Evolutionary conservation across 441 rosid species (phyloP).

Genomic region (Francoa sonchifolia): DNA sequence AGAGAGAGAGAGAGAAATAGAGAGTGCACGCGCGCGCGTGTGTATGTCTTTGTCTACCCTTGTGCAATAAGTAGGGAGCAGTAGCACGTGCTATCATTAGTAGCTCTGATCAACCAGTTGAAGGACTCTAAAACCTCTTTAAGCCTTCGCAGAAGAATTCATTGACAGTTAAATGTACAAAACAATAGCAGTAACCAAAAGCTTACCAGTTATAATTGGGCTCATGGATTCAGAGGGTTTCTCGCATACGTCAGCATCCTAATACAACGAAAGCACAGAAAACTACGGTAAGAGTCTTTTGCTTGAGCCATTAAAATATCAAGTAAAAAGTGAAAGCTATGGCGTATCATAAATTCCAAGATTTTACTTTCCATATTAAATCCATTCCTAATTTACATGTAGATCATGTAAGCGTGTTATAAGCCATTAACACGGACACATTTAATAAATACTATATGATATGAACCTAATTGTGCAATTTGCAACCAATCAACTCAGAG

Average conservation of each 20-base stretch:
- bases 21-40: no score
- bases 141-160: neutral
- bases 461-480: no score
- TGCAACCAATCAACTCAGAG: no score
- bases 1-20: no score
- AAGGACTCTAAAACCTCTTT: neutral
- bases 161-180: neutral
- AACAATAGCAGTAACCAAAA: slow-evolving; percentile 1
- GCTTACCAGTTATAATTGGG: slow-evolving; percentile 19
- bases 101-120: neutral
- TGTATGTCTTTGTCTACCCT: no score
- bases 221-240: slow-evolving; percentile 16
- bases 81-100: no score
- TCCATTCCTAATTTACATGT: no score
- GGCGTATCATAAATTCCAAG: neutral
- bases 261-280: slow-evolving; percentile 17
- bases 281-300: neutral
- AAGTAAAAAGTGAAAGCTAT: neutral
- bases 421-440: no score
- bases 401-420: no score
- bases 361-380: no score
- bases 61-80: no score
- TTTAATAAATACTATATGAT: no score
- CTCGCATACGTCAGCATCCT: slow-evolving; percentile 32
- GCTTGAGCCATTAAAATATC: neutral